phyloP scores from a whole-genome alignment of 2,329 filamentous ascomycete species.

The Fusarium albidum region DNA sequence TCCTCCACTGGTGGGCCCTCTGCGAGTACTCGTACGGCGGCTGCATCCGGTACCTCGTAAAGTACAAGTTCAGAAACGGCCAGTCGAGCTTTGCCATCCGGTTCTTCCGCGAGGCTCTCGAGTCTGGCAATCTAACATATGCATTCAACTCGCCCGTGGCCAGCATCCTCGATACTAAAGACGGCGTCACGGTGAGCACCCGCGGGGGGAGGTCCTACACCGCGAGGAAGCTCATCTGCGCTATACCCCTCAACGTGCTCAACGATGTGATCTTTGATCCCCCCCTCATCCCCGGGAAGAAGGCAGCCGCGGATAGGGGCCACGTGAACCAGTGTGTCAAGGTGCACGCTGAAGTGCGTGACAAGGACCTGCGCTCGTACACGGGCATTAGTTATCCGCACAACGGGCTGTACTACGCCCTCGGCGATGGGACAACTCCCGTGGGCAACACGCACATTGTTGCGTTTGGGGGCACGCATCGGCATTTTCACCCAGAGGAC shows the following conservation, averaged over 20 bases:
- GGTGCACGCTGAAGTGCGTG: conserved; percentile 54
- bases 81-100: conserved; percentile 55
- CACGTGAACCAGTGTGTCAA: conserved; percentile 57
- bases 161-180: conserved; percentile 40
- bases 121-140: conserved; percentile 50
- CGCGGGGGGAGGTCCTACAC: conserved; percentile 42
- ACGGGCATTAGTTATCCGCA: conserved; percentile 53
- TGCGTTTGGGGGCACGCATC: conserved; percentile 51
- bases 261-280: conserved; percentile 51
- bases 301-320: conserved; percentile 46
- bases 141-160: conserved; percentile 50
- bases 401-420: conserved; percentile 52
- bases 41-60: conserved; percentile 49
- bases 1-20: conserved; percentile 58
- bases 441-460: conserved; percentile 58
- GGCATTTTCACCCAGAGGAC: conserved; percentile 55
- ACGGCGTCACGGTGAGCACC: conserved; percentile 45
- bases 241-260: conserved; percentile 55
- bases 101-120: conserved; percentile 54
- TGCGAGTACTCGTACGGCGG: conserved; percentile 51
- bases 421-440: conserved; percentile 55
- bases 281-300: conserved; percentile 46
- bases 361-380: conserved; percentile 52
- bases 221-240: conserved; percentile 48
- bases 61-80: conserved; percentile 52